Conservation (phyloP, 352 stramenopile genomes). For the Globisporangium lucens region DNA sequence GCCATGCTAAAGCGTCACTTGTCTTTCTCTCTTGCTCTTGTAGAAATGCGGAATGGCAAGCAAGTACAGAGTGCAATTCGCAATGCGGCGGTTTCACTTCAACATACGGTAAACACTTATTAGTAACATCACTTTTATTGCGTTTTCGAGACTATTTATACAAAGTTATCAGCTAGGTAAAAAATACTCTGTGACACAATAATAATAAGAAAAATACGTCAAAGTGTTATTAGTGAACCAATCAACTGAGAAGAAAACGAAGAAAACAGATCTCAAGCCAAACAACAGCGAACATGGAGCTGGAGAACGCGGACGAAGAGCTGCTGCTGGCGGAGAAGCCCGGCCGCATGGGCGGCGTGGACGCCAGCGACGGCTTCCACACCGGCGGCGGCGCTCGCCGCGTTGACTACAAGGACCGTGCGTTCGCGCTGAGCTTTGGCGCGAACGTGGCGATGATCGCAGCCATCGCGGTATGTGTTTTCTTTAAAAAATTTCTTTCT, state of each 20-base stretch:
- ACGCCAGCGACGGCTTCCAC: constrained; percentile 20
- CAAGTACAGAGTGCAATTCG: neutral
- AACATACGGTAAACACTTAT: neutral
- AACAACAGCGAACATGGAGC: constrained; percentile 39
- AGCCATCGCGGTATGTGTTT: constrained; percentile 50
- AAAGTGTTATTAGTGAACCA: too few species aligned
- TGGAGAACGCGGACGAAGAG: constrained; percentile 58
- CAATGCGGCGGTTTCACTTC: neutral
- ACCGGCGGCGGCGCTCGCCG: constrained; percentile 21
- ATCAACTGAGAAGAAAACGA: neutral
- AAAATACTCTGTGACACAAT: too few species aligned
- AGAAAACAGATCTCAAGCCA: constrained; percentile 2
- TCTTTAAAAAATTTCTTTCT: neutral
- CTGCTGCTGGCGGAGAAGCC: constrained; percentile 53
- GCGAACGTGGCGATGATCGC: constrained; percentile 52
- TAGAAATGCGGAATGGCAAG: neutral
- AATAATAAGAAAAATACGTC: too few species aligned
- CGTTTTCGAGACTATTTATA: too few species aligned
- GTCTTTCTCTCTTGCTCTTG: neutral
- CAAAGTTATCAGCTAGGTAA: too few species aligned
- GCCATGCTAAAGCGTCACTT: neutral
- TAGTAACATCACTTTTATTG: too few species aligned
- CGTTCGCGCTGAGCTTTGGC: constrained; percentile 64
- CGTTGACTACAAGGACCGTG: constrained; percentile 58
- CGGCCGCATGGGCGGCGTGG: constrained; percentile 5